Conservation (phyloP, 2,329 filamentous ascomycete genomes). For the Calonectria pseudoturangicola region DNA sequence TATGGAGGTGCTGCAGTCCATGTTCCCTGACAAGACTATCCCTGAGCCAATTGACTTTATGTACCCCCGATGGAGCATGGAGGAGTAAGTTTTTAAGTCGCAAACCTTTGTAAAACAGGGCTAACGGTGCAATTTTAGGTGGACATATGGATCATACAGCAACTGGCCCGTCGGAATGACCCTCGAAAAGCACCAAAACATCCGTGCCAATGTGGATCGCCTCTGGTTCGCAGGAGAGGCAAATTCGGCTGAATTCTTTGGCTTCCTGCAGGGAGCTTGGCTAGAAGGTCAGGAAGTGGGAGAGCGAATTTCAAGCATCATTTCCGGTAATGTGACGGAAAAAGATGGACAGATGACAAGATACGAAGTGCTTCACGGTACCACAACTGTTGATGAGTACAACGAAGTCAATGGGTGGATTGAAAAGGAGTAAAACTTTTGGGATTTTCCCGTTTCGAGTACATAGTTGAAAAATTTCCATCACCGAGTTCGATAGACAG, state of each 20-base stretch:
- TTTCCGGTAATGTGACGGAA: slow-evolving; percentile 45
- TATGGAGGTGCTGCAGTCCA: slow-evolving; percentile 73
- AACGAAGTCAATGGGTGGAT: slow-evolving; percentile 27
- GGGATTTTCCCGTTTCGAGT: slow-evolving; percentile 6
- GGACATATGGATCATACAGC: slow-evolving; percentile 77
- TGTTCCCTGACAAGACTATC: slow-evolving; percentile 75
- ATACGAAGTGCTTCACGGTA: slow-evolving; percentile 59
- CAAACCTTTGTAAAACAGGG: not conserved
- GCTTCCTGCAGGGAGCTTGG: slow-evolving; percentile 78
- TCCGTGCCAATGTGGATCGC: slow-evolving; percentile 76
- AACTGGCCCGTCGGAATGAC: slow-evolving; percentile 80
- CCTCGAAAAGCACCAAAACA: slow-evolving; percentile 79
- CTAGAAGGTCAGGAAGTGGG: slow-evolving; percentile 73
- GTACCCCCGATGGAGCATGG: slow-evolving; percentile 67
- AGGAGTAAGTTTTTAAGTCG: slow-evolving; percentile 46
- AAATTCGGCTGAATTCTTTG: slow-evolving; percentile 77
- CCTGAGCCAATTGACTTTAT: slow-evolving; percentile 77
- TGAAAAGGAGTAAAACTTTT: slow-evolving; percentile 7
- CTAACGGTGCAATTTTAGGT: slow-evolving; percentile 50
- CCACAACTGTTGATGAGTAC: slow-evolving; percentile 46
- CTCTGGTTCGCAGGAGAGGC: slow-evolving; percentile 81
- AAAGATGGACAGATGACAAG: slow-evolving; percentile 47
- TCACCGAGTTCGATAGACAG: not conserved
- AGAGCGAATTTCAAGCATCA: slow-evolving; percentile 61
- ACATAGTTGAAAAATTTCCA: slow-evolving; percentile 8